Evolutionary conservation across 1,284 basidiomycete species (phyloP).

Genomic region (Naganishia sp.): DNA sequence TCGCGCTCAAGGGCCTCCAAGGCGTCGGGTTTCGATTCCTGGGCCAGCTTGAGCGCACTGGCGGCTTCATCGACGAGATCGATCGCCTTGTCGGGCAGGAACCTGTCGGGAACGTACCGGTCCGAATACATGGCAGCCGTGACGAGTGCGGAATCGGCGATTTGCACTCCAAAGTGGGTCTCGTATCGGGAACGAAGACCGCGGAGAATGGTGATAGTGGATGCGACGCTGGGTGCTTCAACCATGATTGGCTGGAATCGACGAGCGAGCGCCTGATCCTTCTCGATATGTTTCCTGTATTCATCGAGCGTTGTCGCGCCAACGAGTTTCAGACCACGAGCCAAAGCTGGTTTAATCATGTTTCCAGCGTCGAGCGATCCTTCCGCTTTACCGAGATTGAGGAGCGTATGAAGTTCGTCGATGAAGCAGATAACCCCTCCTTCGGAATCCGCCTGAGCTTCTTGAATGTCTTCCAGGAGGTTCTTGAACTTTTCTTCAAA

Average conservation of each 20-base stretch:
- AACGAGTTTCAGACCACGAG: slow-evolving; percentile 79
- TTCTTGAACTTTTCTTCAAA: slow-evolving; percentile 92
- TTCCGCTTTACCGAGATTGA: slow-evolving; percentile 87
- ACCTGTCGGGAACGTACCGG: slow-evolving; percentile 81
- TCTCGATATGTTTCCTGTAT: slow-evolving; percentile 86
- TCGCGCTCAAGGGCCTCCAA: slow-evolving; percentile 80
- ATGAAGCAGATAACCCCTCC: slow-evolving; percentile 74
- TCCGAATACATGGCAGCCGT: slow-evolving; percentile 78
- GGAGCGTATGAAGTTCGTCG: slow-evolving; percentile 82
- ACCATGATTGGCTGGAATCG: slow-evolving; percentile 86
- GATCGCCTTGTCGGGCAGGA: slow-evolving; percentile 85
- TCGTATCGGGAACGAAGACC: slow-evolving; percentile 83
- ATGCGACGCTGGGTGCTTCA: slow-evolving; percentile 81
- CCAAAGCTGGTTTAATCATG: slow-evolving; percentile 63
- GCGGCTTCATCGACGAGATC: slow-evolving; percentile 84
- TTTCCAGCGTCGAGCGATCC: slow-evolving; percentile 89
- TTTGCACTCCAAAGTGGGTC: slow-evolving; percentile 86
- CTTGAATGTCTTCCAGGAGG: slow-evolving; percentile 81
- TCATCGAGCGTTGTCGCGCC: slow-evolving; percentile 89
- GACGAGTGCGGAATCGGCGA: slow-evolving; percentile 81
- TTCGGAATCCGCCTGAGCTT: slow-evolving; percentile 59
- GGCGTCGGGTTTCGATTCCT: slow-evolving; percentile 85
- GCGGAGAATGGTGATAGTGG: slow-evolving; percentile 83
- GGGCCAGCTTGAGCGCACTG: slow-evolving; percentile 80
- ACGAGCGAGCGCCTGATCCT: slow-evolving; percentile 85